Evolutionary conservation across 441 rosid species (phyloP).

Genomic region (Flueggea neowawraea): DNA sequence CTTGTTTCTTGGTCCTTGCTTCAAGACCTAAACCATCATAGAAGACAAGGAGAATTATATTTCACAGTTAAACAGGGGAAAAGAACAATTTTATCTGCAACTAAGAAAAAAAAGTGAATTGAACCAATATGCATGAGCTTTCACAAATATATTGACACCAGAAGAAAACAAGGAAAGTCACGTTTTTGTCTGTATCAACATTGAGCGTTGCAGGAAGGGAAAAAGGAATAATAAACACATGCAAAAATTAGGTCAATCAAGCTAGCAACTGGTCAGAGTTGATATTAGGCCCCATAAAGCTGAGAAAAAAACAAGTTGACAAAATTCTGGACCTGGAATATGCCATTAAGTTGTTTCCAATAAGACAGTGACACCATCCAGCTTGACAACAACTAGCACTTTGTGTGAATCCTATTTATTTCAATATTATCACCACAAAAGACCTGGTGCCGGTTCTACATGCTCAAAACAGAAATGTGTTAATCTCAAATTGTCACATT

Average conservation of each 20-base stretch:
- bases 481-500: too few relatives aligned
- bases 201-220: neutral
- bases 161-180: too few relatives aligned
- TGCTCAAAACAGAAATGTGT: neutral
- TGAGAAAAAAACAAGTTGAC: neutral
- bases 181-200: too few relatives aligned
- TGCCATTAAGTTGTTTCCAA: slow-evolving; percentile 4
- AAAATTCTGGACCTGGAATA: slow-evolving; percentile 7
- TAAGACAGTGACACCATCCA: slow-evolving; percentile 5
- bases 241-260: slow-evolving; percentile 2
- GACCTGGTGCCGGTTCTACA: neutral
- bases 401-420: slow-evolving; percentile 12
- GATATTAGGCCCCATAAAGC: slow-evolving; percentile 1
- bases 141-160: too few relatives aligned
- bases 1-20: slow-evolving; percentile 38
- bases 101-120: too few relatives aligned
- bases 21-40: slow-evolving; percentile 34
- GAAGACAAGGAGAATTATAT: neutral
- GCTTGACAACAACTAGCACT: slow-evolving; percentile 12
- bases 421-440: slow-evolving; percentile 4
- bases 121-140: too few relatives aligned
- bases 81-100: too few relatives aligned
- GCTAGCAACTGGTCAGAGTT: neutral
- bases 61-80: too few relatives aligned
- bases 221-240: neutral